Evolutionary conservation across 2,329 filamentous ascomycete genomes (phyloP), one percentile per base, ranked within the genome.

Genomic region (Xylariaceae sp.): DNA sequence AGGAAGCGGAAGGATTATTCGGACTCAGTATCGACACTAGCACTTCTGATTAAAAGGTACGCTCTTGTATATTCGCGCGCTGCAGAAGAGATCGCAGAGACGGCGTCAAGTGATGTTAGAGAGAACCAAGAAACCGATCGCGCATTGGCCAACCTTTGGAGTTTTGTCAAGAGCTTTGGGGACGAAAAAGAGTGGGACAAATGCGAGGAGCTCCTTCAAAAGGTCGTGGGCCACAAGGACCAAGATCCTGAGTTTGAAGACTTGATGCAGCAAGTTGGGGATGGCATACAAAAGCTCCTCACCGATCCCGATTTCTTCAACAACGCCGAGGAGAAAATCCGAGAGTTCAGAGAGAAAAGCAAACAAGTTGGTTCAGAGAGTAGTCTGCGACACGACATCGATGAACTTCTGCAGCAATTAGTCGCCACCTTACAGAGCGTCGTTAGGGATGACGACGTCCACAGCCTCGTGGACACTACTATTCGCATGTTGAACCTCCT

Each of bases 281-380:
- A 85, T 51, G 82, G 88, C 3, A 70, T 96, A 4, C 87, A 95
- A 65, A 85, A 87, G 58, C 85, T 96, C 68, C 74, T 97, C 40
- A 94, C 85, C 0, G 88, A 96, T 57, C 92, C 92, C 0, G 80
- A 85, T 3, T 96, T 96, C 71, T 89, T 95, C 64, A 87, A 92
- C 44, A 79, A 89, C 37, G 84, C 84, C 0, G 83, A 87, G 21
- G 69, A 77, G 46, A 76, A 77, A 9, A 71, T 85, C 36, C 70
- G 76, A 13, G 71, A 77, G 2, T 61, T 86, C 5, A 75, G 80
- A 29, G 70, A 72, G 10, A 78, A 80, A 63, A 77, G 79, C 4
- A 80, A 85, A 57, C 83, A 87, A 57, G 77, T 90, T 1, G 81
- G 84, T 1, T 78, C 77, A 0, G 83, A 87, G 40, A 87, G 87